Evolutionary conservation across 345 rosid species (phyloP).

Genomic region (Sisymbrium irio): DNA sequence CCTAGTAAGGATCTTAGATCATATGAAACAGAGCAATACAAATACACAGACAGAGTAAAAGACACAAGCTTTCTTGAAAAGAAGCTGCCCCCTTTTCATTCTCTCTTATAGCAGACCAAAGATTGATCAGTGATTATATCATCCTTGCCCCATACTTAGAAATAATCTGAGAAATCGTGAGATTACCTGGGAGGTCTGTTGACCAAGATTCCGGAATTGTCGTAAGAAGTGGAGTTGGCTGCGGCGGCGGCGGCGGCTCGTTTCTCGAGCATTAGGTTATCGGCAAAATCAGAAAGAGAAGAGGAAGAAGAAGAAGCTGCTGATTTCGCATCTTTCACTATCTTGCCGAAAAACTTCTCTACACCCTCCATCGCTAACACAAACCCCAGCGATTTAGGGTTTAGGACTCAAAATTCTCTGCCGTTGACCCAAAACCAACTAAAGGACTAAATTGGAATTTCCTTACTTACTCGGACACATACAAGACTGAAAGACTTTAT

Average conservation of each 20-base stretch:
- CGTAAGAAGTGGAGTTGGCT: constrained; percentile 40
- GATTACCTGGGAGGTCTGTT: constrained; percentile 51
- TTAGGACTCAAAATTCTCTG: neutral
- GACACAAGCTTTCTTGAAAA: no score
- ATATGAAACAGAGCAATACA: neutral
- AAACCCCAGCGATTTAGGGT: constrained; percentile 2
- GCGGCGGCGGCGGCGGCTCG: constrained; percentile 23
- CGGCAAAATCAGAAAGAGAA: constrained; percentile 33
- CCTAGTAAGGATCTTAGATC: constrained; percentile 1
- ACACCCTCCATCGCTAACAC: constrained; percentile 46
- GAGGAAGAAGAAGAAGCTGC: constrained; percentile 42
- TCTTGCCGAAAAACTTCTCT: constrained; percentile 36
- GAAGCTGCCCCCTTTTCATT: neutral
- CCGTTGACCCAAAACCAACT: neutral
- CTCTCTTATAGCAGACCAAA: neutral
- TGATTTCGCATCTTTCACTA: constrained; percentile 41
- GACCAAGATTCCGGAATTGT: constrained; percentile 40
- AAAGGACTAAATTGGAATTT: no score
- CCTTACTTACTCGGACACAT: no score
- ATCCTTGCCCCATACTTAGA: no score
- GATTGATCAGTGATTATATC: no score
- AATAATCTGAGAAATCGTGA: no score
- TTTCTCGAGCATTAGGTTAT: constrained; percentile 29
- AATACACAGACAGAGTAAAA: neutral
- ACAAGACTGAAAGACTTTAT: no score